Evolutionary conservation across 163 green algal species (phyloP).

Genomic region (Chlorella variabilis): DNA sequence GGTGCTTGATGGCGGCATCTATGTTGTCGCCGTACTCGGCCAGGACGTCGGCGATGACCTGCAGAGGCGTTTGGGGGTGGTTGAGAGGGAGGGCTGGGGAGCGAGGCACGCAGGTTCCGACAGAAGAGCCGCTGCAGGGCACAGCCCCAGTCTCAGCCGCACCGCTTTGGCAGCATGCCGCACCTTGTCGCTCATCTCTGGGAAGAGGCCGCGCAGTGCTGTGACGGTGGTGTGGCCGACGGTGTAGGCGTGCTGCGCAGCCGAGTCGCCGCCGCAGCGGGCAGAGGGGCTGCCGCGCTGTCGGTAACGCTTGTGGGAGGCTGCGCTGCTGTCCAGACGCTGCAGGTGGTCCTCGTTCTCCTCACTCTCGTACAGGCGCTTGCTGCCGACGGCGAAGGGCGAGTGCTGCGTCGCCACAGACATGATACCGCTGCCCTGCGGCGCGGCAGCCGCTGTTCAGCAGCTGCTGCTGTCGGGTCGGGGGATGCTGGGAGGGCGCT

Average conservation of each 20-base stretch:
- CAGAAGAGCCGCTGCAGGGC: no score
- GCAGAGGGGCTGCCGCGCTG: constrained; percentile 44
- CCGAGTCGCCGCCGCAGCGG: constrained; percentile 16
- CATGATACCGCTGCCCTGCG: background rate
- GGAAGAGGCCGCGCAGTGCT: constrained; percentile 71
- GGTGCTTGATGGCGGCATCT: constrained; percentile 83
- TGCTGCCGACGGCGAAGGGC: constrained; percentile 28
- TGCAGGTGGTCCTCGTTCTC: constrained; percentile 33
- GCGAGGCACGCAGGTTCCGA: no score
- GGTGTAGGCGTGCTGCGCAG: constrained; percentile 2
- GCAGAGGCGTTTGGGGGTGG: no score
- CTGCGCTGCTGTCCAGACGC: background rate
- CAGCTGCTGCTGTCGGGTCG: background rate
- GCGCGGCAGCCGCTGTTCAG: background rate
- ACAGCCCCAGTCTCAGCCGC: no score
- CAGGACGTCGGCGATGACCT: constrained; percentile 72
- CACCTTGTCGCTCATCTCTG: constrained; percentile 78
- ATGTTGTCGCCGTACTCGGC: constrained; percentile 84
- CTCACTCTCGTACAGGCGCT: constrained; percentile 31
- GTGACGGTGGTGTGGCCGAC: constrained; percentile 48
- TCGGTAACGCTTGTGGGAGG: constrained; percentile 42
- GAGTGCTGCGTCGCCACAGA: constrained; percentile 31
- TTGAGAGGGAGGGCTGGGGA: background rate
- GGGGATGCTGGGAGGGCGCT: background rate
- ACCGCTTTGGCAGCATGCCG: background rate